phyloP scores from a whole-genome alignment of 2,329 filamentous ascomycete genomes.

The Penicillium sumatraense region DNA sequence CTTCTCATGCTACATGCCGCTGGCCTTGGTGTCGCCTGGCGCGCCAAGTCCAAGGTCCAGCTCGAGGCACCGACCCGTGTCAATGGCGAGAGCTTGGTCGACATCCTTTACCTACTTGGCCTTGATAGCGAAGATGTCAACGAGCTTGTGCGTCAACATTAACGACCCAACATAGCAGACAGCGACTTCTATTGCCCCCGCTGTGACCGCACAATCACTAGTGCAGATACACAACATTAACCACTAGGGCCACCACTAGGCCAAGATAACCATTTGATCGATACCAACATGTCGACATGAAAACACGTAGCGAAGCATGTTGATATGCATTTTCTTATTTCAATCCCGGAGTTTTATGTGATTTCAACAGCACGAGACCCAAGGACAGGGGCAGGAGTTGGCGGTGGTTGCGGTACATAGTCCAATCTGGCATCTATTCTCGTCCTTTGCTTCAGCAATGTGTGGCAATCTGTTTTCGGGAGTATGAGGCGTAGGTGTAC shows the following conservation, averaged over 20 bases:
- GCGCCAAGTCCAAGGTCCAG: slow-evolving; percentile 68
- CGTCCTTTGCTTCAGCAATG: neutral
- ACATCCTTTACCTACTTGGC: slow-evolving; percentile 64
- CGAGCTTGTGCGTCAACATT: slow-evolving; percentile 40
- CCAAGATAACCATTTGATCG: slow-evolving; percentile 9
- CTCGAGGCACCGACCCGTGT: slow-evolving; percentile 63
- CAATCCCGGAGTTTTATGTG: slow-evolving; percentile 1
- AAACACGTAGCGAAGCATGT: neutral
- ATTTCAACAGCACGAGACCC: slow-evolving; percentile 2
- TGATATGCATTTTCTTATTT: slow-evolving; percentile 4
- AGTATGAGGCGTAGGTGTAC: slow-evolving; percentile 1
- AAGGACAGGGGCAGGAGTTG: neutral
- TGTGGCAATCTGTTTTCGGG: neutral
- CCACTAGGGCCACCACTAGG: neutral
- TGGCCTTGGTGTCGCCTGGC: slow-evolving; percentile 66
- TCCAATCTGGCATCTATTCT: neutral
- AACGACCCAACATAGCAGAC: neutral
- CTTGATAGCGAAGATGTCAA: slow-evolving; percentile 55
- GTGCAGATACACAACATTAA: neutral
- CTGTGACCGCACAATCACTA: neutral
- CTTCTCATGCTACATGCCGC: slow-evolving; percentile 67
- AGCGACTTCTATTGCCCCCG: neutral
- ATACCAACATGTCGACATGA: neutral
- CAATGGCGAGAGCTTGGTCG: slow-evolving; percentile 61
- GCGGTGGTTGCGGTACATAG: neutral